Evolutionary conservation across 2,329 filamentous ascomycete genomes (phyloP), one percentile per base, ranked within the genome.

Genomic region (Pyrenochaeta sp.): DNA sequence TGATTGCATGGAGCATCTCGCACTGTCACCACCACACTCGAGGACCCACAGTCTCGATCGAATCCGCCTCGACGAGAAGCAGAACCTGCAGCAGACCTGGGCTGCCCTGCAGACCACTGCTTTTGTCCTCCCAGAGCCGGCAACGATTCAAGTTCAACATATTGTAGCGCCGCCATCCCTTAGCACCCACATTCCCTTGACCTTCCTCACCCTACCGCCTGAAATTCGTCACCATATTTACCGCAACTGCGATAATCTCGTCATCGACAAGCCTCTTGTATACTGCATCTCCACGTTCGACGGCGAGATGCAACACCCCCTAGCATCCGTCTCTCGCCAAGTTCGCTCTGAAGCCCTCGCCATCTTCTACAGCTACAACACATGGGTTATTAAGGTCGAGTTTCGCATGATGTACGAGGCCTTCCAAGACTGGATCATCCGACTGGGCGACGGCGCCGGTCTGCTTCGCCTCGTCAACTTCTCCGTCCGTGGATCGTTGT

Each of bases 241-340:
- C 63, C 71, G 67, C 51, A 56, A 71, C 45, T 69, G 75, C 50
- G 69, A 70, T 27, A 69, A 74, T 47, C 68, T 76, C 45, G 66
- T 74, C 49, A 61, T 69, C 45, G 63, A 66, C 11, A 67, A 72
- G 23, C 73, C 74, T 11, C 72, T 76, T 37, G 72, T 74, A 51
- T 76, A 76, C 79, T 76, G 74, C 63, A 72, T 75, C 47, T 73
- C 71, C 37, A 75, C 72, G 39, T 74, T 74, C 35, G 63, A 67
- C 30, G 66, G 70, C 60, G 65, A 70, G 37, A 73, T 73, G 54
- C 73, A 75, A 49, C 74, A 76, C 52, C 68, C 73, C 6, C 69
- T 76, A 32, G 72, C 73, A 43, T 65, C 68, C 27, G 72, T 76
- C 44, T 72, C 66, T 21, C 68, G 66, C 5, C 69, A 69, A 15